Evolutionary conservation across 108 stramenopile species (phyloP).

Genomic region (Nannochloropsis salina): DNA sequence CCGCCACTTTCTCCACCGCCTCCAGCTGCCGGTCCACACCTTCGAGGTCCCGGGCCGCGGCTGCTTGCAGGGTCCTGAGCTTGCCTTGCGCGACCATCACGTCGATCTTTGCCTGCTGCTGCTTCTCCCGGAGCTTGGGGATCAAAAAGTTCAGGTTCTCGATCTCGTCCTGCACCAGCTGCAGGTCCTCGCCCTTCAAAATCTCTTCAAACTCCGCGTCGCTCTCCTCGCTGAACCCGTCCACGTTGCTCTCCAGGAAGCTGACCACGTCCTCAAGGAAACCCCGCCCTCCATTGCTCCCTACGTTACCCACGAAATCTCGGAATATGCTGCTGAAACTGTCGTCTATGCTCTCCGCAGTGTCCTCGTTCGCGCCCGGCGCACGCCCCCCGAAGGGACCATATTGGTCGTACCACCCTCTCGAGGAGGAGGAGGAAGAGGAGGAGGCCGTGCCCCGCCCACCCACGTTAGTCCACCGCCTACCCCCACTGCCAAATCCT

Average conservation of each 20-base stretch:
- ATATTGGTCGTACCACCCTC: constrained; percentile 17
- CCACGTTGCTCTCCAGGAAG: constrained; percentile 37
- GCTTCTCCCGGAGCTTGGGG: constrained; percentile 28
- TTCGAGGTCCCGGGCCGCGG: constrained; percentile 25
- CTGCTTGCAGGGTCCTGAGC: neutral
- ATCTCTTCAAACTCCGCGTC: constrained; percentile 33
- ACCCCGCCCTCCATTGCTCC: constrained; percentile 28
- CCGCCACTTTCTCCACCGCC: constrained; percentile 31
- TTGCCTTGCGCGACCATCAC: neutral
- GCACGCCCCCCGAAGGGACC: neutral
- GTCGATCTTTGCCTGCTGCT: constrained; percentile 23
- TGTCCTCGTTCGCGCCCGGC: neutral
- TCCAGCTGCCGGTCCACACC: constrained; percentile 39
- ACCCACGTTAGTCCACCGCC: neutral
- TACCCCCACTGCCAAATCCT: neutral
- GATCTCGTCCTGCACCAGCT: neutral
- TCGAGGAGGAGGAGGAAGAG: neutral
- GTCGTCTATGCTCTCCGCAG: constrained; percentile 27
- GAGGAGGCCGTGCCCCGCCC: neutral
- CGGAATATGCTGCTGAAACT: constrained; percentile 40
- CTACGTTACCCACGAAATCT: constrained; percentile 29
- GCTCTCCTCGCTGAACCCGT: constrained; percentile 19
- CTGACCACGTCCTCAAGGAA: constrained; percentile 35
- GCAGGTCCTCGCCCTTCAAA: constrained; percentile 23
- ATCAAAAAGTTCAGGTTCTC: neutral